These are phyloP conservation scores for Hura crepitans DNA, from an alignment of 441 rosid genomes.

Conservation along the genomic window DNA sequence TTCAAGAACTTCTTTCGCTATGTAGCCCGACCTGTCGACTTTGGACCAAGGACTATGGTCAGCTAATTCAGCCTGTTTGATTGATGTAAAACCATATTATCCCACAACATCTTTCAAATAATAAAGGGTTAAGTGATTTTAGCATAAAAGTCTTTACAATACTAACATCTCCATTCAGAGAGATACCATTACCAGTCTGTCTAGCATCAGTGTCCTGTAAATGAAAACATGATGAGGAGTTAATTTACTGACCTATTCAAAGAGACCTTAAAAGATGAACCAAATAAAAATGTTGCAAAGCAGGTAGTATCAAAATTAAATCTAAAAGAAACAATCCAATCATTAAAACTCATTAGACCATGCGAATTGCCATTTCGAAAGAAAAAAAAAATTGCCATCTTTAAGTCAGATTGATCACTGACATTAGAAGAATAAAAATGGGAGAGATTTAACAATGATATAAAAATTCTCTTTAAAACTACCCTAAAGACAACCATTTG, in stretches of 20 bases:
- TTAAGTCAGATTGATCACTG: background rate
- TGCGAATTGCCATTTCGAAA: background rate
- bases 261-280: background rate
- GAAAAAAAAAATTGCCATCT: background rate
- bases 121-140: conserved; percentile 25
- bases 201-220: conserved; percentile 63
- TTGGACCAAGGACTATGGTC: conserved; percentile 65
- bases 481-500: conserved; percentile 1
- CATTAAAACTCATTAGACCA: background rate
- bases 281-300: background rate
- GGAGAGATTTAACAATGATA: background rate
- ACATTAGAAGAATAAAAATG: background rate
- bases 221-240: conserved; percentile 13
- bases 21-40: conserved; percentile 66
- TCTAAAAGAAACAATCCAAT: background rate
- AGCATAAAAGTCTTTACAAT: conserved; percentile 22
- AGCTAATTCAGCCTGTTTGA: conserved; percentile 54
- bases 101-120: conserved; percentile 17
- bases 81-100: conserved; percentile 26
- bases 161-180: conserved; percentile 57
- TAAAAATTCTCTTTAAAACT: no score
- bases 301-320: background rate
- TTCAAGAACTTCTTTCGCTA: conserved; percentile 68
- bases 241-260: conserved; percentile 1
- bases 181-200: conserved; percentile 38